Evolutionary conservation across 768 basidiomycete species (phyloP), one percentile per base, ranked within the genome.

Genomic region (Podaxis rugospora): DNA sequence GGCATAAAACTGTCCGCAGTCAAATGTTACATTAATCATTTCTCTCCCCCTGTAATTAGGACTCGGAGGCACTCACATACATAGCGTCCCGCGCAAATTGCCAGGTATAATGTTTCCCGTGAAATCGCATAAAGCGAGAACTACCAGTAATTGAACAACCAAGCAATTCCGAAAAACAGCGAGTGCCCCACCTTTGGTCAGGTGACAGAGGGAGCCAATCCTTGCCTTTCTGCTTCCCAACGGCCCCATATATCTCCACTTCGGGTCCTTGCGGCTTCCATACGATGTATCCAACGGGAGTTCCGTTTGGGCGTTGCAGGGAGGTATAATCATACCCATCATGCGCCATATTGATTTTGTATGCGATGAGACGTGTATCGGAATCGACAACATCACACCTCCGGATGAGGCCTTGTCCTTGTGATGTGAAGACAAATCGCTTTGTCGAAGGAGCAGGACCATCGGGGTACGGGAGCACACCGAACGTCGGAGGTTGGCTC

Each of bases 341-440:
- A 2, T 66, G 68, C 0, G 66, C 66, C 21, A 70, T 71, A n/a
- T 71, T 57, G 47, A 78, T 73, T 14, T 77, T 78, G 66, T 81
- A 81, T 13, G 70, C 73, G 32, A 75, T 71, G 62, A 73, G 72
- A 21, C 71, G 69, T 5, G 28, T 52, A 40, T 74, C 73, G 0
- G 82, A 75, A 0, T 82, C 82, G 46, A 77, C 59, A 40, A 84
- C 75, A 14, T 65, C 70, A 62, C 76, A 80, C 66, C 81, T 75
- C 21, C 80, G 68, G 14, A 83, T 69, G 25, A 76, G 76, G 3
- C 74, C 73, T 55, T 71, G 77, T 62, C 77, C 69, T 27, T 76
- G 68, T 11, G 59, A 52, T n/a, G 72, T 62, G 35, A 72, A 70
- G 0, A 66, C 61, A 18, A 71, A 69, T 5, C 62, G 63, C 2